Conservation (phyloP, 768 basidiomycete genomes). For the Russula griseocarnosa region DNA sequence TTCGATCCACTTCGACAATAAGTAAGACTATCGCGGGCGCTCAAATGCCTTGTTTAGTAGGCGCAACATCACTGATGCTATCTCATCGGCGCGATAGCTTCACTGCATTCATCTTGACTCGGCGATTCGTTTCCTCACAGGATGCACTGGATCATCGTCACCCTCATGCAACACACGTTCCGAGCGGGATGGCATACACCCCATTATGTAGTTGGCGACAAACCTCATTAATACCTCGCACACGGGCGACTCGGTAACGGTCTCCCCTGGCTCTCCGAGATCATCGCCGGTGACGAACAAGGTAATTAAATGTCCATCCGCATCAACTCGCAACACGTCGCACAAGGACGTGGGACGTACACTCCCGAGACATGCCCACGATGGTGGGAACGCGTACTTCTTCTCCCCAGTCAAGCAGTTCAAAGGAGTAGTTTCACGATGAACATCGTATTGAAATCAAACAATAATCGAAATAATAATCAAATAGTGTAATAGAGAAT, state of each 20-base stretch:
- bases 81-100: conserved; percentile 8
- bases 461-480: conserved; percentile 6
- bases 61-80: not conserved
- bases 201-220: conserved; percentile 13
- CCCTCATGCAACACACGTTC: conserved; percentile 21
- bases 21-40: conserved; percentile 7
- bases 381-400: not conserved
- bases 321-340: not conserved
- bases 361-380: not conserved
- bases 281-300: conserved; percentile 1
- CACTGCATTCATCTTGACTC: conserved; percentile 12
- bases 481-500: conserved; percentile 11
- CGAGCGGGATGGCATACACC: conserved; percentile 3
- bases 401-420: not conserved
- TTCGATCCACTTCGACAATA: not conserved
- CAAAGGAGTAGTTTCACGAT: conserved; percentile 11
- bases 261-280: conserved; percentile 1
- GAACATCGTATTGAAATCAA: conserved; percentile 12
- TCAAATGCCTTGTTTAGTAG: conserved; percentile 6
- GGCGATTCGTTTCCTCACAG: conserved; percentile 11
- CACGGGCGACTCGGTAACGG: conserved; percentile 2
- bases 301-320: conserved; percentile 4
- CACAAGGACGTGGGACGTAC: not conserved
- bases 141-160: conserved; percentile 23
- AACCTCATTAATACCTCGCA: conserved; percentile 10